Base-by-base conservation (phyloP, 208 protist species). In the Trypanosoma platydactyli region DNA sequence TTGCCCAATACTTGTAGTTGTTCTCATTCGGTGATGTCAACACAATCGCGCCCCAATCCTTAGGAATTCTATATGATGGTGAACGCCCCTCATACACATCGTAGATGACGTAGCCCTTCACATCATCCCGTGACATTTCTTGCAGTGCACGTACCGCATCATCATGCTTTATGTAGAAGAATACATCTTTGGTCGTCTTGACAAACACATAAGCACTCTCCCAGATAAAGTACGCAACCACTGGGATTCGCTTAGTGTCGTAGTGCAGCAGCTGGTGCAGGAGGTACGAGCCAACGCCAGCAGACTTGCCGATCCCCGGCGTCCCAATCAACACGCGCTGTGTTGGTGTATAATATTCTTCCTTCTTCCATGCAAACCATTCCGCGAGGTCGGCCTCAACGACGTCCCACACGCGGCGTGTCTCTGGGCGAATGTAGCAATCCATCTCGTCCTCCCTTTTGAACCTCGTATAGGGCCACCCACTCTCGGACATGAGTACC, bases 21-120 rank as follows among this genome's bases (percentile, higher is more conserved):
- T 46, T 33, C 40, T 61, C 38, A 27, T 61, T 49, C 41, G 40
- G 55, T 1, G 55, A 61, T 35, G 55, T 20, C 41, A 61, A 9
- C 5, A 49, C 55, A 61, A 49, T 46, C 55, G 49, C 49, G 55
- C 55, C 55, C 55, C 55, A 61, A 20, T 24, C 55, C 6, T 5
- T 35, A 27, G 33, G 38, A 61, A n/a, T n/a, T 33, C 40, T 18
- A 61, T n/a, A 27, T 1, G 1, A 18, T 44, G 40, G 40, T 44
- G 40, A 44, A 13, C 11, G 9, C 20, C 46, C 7, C 46, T 51
- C 7, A 7, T 9, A 9, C 33, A 4, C 50, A 35, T n/a, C n/a
- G n/a, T n/a, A n/a, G n/a, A n/a, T n/a, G n/a, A n/a, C n/a, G n/a
- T n/a, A n/a, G n/a, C n/a, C 33, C 16, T 16, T 25, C 24, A 25